Conservation (phyloP, 495 filamentous ascomycete species). For the Aspergillus ellipticus region DNA sequence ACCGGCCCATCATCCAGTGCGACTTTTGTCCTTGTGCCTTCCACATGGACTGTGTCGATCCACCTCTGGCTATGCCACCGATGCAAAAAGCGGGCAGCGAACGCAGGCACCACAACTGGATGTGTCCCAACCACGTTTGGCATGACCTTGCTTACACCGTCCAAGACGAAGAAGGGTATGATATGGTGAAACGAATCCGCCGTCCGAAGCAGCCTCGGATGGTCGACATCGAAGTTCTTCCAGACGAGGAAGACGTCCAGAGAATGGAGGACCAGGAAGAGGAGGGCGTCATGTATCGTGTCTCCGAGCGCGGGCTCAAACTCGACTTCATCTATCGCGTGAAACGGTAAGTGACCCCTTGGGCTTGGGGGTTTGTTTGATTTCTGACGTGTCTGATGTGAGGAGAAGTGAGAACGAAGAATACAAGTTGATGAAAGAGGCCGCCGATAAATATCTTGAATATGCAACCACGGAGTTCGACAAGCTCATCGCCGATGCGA, state of each 20-base stretch:
- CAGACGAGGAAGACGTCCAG: conserved; percentile 53
- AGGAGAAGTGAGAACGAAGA: conserved; percentile 20
- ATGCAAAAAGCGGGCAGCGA: conserved; percentile 34
- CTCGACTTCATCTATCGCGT: conserved; percentile 61
- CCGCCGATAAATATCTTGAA: conserved; percentile 17
- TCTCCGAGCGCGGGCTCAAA: conserved; percentile 72
- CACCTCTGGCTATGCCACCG: conserved; percentile 76
- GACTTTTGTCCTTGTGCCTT: conserved; percentile 76
- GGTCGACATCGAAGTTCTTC: conserved; percentile 70
- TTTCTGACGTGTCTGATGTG: conserved; percentile 7
- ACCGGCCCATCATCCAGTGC: conserved; percentile 69
- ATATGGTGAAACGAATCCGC: conserved; percentile 47
- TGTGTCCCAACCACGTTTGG: conserved; percentile 83
- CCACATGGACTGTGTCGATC: conserved; percentile 89
- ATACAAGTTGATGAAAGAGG: conserved; percentile 15
- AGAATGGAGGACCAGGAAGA: conserved; percentile 48
- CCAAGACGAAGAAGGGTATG: conserved; percentile 47
- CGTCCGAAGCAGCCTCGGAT: conserved; percentile 60
- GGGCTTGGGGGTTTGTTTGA: not conserved
- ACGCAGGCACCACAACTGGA: conserved; percentile 65
- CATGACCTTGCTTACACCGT: conserved; percentile 44
- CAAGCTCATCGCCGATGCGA: conserved; percentile 19
- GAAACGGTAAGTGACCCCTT: conserved; percentile 29
- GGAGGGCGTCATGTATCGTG: conserved; percentile 58
- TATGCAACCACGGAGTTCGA: conserved; percentile 25